Evolutionary conservation across 169 alveolate genomes (phyloP).

Genomic region (Plasmodium blacklocki): DNA sequence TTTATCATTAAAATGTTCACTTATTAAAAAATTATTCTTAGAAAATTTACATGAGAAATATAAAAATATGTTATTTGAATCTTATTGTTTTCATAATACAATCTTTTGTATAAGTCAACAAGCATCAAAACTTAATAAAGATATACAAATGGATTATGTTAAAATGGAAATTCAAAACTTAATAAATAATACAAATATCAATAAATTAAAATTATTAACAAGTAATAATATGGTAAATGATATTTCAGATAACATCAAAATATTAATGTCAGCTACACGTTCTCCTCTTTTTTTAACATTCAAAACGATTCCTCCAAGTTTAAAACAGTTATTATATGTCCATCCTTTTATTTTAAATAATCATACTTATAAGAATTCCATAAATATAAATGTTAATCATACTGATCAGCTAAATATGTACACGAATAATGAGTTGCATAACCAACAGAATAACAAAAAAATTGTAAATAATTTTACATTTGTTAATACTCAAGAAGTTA

Average conservation of each 20-base stretch:
- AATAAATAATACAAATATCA: slow-evolving; percentile 21
- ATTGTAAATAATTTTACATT: no score
- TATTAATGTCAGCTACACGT: slow-evolving; percentile 72
- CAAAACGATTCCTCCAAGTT: neutral
- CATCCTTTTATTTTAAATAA: neutral
- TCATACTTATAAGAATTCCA: neutral
- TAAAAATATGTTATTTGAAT: slow-evolving; percentile 32
- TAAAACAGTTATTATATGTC: neutral
- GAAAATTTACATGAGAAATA: slow-evolving; percentile 27
- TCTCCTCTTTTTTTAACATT: slow-evolving; percentile 48
- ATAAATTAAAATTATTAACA: slow-evolving; percentile 45
- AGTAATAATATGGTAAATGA: slow-evolving; percentile 19
- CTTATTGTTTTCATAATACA: slow-evolving; percentile 49
- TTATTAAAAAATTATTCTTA: slow-evolving; percentile 56
- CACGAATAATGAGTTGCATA: no score
- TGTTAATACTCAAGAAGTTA: no score
- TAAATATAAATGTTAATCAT: no score
- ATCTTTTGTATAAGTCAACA: slow-evolving; percentile 37
- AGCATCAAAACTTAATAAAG: slow-evolving; percentile 47
- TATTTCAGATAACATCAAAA: slow-evolving; percentile 48
- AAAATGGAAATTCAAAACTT: slow-evolving; percentile 52
- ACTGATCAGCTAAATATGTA: no score
- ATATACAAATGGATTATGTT: slow-evolving; percentile 46
- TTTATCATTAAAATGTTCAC: slow-evolving; percentile 39
- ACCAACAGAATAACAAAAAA: no score